These are phyloP conservation scores for Fraxinus greggii DNA, from an alignment of 305 asterid genomes.

Conservation along the genomic window DNA sequence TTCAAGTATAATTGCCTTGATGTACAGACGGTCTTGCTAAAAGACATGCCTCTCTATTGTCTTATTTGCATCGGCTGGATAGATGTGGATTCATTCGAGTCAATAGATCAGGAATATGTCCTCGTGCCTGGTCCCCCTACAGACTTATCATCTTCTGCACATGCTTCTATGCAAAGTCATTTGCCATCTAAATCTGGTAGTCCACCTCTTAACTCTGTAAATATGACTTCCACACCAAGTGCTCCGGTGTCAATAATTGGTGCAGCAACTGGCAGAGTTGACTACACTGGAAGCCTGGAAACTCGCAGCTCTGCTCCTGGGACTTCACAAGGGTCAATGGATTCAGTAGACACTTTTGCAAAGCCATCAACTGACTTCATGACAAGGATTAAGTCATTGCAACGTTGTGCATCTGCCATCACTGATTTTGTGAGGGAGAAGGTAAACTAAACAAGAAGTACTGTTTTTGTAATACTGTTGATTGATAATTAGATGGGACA, in stretches of 20 bases:
- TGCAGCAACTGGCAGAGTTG: slow-evolving; percentile 38
- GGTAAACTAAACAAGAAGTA: slow-evolving; percentile 41
- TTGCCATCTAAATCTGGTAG: slow-evolving; percentile 50
- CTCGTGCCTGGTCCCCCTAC: slow-evolving; percentile 65
- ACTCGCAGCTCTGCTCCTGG: slow-evolving; percentile 59
- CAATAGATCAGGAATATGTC: slow-evolving; percentile 76
- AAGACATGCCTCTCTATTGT: slow-evolving; percentile 18
- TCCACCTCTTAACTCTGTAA: slow-evolving; percentile 44
- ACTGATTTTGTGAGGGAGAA: slow-evolving; percentile 71
- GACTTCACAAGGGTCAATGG: slow-evolving; percentile 59
- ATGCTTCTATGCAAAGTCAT: slow-evolving; percentile 45
- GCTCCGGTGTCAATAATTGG: slow-evolving; percentile 57
- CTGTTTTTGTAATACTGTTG: not conserved
- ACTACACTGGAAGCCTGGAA: slow-evolving; percentile 43
- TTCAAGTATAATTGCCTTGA: slow-evolving; percentile 11
- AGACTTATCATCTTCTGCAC: slow-evolving; percentile 55
- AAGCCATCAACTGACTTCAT: slow-evolving; percentile 66
- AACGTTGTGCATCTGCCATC: slow-evolving; percentile 59
- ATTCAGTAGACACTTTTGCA: slow-evolving; percentile 44
- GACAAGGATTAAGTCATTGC: slow-evolving; percentile 73
- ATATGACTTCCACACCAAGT: slow-evolving; percentile 41
- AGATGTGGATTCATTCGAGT: slow-evolving; percentile 66
- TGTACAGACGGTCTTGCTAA: slow-evolving; percentile 5
- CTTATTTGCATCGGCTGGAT: slow-evolving; percentile 35
- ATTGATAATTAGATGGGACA: not conserved